Evolutionary conservation across 345 rosid species (phyloP).

Genomic region (Eucalyptus curtisii): DNA sequence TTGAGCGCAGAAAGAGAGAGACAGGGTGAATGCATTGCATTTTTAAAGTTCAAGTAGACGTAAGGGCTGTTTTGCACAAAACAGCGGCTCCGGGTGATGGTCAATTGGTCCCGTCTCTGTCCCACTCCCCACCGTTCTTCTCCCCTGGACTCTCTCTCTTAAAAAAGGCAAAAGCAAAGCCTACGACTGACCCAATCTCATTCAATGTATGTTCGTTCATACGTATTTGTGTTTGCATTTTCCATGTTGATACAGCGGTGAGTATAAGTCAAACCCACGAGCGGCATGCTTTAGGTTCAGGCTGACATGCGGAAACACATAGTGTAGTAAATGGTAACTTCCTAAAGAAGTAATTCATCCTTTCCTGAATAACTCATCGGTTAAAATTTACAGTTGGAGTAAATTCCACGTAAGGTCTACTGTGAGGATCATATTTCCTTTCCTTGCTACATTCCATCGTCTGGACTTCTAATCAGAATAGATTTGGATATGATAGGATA

Average conservation of each 20-base stretch:
- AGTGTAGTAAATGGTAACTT: background rate
- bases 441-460: background rate
- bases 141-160: background rate
- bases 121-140: background rate
- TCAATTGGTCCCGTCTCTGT: background rate
- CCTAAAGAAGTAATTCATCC: background rate
- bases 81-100: background rate
- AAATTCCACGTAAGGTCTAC: background rate
- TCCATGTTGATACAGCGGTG: background rate
- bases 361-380: background rate
- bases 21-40: background rate
- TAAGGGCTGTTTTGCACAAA: background rate
- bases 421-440: accelerated
- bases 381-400: background rate
- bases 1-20: background rate
- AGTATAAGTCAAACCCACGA: background rate
- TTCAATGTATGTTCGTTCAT: background rate
- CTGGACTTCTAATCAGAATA: no score
- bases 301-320: background rate
- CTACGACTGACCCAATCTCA: background rate
- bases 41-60: background rate
- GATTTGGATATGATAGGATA: no score
- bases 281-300: background rate
- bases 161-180: background rate
- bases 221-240: background rate